Evolutionary conservation across 2,329 filamentous ascomycete genomes (phyloP), one percentile per base, ranked within the genome.

Genomic region (Phialophora macrospora): DNA sequence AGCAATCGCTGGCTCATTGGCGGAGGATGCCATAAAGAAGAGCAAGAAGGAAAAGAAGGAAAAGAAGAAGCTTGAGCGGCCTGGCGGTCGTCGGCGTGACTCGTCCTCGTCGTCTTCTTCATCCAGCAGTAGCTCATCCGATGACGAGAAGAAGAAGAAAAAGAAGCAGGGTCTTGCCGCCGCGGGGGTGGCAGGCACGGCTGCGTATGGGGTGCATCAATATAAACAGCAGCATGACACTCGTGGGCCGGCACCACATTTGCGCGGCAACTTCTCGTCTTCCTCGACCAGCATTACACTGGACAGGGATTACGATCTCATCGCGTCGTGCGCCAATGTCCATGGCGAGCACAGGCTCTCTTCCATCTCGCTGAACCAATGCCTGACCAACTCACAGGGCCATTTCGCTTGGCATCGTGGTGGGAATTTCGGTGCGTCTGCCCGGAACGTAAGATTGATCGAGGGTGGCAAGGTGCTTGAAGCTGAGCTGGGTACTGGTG

Each of bases 1-100:
- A 49, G 81, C 81, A 34, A 79, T 82, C 67, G 74, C 80, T 7
- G 81, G 81, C 55, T 79, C 77, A 67, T 74, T 81, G 60, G 75
- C 79, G 5, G 78, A 83, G 69, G 81, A 82, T 62, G 77, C 77
- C 22, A 66, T 77, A 60, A 79, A 79, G 69, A 76, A 77, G 71
- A 73, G 77, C 57, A 73, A 73, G 58, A 71, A 72, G 59, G 63
- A 72, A 24, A 73, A 73, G 58, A 71, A 72, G 59, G 63, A 72
- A 24, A 62, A 64, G 38, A 64, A 68, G 60, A 62, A 63, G 49
- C 60, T 12, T 7, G n/a, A 64, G n/a, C 55, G 67, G 14, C 59
- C 63, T 14, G 41, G 48, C 20, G 63, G 57, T 54, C 56, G 55
- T n/a, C 57, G 65, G 26, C 68, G 69, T 3, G 54, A 61, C 24